These are phyloP conservation scores for Helichrysum umbraculigerum DNA, from an alignment of 129 eudicot genomes.

Conservation along the genomic window DNA sequence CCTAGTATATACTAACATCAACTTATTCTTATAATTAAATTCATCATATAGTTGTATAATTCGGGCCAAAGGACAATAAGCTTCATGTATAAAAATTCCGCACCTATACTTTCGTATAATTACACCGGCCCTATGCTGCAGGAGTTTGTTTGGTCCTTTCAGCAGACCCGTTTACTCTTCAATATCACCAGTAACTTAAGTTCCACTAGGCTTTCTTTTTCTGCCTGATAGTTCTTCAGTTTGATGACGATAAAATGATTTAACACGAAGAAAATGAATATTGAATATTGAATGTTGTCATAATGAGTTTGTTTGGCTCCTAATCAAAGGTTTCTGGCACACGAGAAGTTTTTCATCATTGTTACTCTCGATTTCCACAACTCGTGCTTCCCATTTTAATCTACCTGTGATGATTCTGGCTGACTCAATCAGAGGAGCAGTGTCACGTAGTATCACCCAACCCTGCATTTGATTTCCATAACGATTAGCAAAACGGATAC, in stretches of 20 bases:
- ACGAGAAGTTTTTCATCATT: conserved; percentile 84
- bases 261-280: conserved; percentile 43
- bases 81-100: conserved; percentile 43
- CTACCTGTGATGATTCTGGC: conserved; percentile 66
- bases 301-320: conserved; percentile 55
- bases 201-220: conserved; percentile 38
- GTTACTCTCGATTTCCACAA: conserved; percentile 83
- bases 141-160: conserved; percentile 22
- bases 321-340: conserved; percentile 88
- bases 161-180: conserved; percentile 21
- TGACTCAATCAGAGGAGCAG: conserved; percentile 56
- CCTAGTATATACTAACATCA: conserved; percentile 31
- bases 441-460: conserved; percentile 83
- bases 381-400: conserved; percentile 94
- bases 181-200: conserved; percentile 28
- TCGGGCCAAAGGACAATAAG: conserved; percentile 43
- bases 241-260: conserved; percentile 27
- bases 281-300: conserved; percentile 33
- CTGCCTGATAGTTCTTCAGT: conserved; percentile 54
- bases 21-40: conserved; percentile 53
- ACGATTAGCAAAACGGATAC: conserved; percentile 19
- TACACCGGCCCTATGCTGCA: conserved; percentile 60
- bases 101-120: conserved; percentile 53
- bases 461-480: conserved; percentile 53
- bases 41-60: conserved; percentile 41